Conservation (phyloP, 768 basidiomycete species). For the Suillus sp. region DNA sequence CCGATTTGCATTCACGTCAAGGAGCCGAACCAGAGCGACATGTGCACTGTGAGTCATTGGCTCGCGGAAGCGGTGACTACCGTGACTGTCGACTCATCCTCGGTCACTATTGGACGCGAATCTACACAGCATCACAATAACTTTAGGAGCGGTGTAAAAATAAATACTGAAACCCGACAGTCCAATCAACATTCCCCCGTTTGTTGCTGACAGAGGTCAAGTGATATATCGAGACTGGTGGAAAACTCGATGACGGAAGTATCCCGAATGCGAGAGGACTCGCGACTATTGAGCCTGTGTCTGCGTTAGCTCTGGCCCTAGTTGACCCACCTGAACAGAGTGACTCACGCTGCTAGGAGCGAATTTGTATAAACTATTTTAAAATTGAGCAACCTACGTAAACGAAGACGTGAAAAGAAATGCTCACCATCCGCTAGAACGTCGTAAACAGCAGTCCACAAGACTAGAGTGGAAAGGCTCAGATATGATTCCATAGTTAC, state of each 20-base stretch:
- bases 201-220: no score
- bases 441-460: slow-evolving; percentile 10
- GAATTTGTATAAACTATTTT: slow-evolving; percentile 4
- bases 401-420: not conserved
- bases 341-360: slow-evolving; percentile 3
- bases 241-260: not conserved
- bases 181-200: not conserved
- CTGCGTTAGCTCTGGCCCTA: not conserved
- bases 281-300: slow-evolving; percentile 5
- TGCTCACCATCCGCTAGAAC: slow-evolving; percentile 13
- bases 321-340: not conserved
- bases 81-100: not conserved
- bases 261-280: not conserved
- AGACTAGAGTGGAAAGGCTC: slow-evolving; percentile 2
- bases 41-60: not conserved
- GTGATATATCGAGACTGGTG: not conserved
- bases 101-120: not conserved
- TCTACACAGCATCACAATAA: not conserved
- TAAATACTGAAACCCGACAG: not conserved
- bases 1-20: not conserved
- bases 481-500: not conserved
- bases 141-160: not conserved
- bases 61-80: slow-evolving; percentile 2
- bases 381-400: not conserved
- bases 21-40: not conserved